Percentiles rank a stretch among this genome's conserved stretches.
Conservation (phyloP, 129 eudicot genomes). For the Helichrysum umbraculigerum region DNA sequence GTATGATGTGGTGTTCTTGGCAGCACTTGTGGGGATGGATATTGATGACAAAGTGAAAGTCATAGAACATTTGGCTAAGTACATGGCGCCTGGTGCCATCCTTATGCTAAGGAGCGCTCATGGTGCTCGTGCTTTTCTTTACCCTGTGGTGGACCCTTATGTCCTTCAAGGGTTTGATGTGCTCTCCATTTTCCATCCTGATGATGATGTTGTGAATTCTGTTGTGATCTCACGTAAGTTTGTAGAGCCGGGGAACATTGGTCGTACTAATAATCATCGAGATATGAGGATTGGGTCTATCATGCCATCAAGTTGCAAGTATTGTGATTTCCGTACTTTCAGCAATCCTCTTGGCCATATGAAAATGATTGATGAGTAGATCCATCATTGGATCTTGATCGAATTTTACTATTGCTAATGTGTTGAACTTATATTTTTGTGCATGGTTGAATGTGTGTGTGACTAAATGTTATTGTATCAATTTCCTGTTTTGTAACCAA, state of each 20-base stretch:
- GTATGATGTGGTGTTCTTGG: conserved; percentile 70
- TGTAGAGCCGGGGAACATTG: background rate
- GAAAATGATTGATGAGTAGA: conserved; percentile 47
- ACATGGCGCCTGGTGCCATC: conserved; percentile 68
- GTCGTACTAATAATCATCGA: conserved; percentile 23
- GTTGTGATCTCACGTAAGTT: conserved; percentile 58
- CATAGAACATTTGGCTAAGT: conserved; percentile 48
- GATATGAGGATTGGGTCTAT: conserved; percentile 1
- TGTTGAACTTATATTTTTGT: background rate
- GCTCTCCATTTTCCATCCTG: conserved; percentile 72
- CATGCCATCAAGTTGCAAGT: conserved; percentile 47
- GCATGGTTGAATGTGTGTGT: background rate
- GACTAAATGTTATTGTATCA: background rate
- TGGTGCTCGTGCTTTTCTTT: conserved; percentile 75
- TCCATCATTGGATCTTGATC: background rate
- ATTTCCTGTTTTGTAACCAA: background rate
- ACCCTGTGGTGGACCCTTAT: conserved; percentile 62
- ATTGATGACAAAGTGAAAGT: conserved; percentile 48
- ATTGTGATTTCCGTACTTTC: conserved; percentile 46
- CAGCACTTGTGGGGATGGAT: conserved; percentile 83
- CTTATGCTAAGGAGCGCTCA: conserved; percentile 85
- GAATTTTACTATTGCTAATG: too few relatives aligned
- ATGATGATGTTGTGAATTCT: conserved; percentile 78
- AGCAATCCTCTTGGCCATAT: conserved; percentile 39
- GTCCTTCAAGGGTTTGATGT: conserved; percentile 67